These are phyloP conservation scores for Mortierella sp. DNA, from an alignment of 371 early-diverging fungal species.

Conservation along the genomic window DNA sequence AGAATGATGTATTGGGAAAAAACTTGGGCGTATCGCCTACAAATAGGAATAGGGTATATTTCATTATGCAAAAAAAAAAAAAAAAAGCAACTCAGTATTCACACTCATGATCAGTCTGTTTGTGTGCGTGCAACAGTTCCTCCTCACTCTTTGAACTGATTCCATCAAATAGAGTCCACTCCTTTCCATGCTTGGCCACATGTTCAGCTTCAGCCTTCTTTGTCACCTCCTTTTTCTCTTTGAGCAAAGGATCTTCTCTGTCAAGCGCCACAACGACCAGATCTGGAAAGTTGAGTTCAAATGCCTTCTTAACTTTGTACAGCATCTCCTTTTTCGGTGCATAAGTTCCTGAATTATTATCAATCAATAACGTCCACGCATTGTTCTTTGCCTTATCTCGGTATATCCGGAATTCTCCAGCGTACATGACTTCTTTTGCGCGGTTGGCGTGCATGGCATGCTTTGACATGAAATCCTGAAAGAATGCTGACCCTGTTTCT, in stretches of 20 bases:
- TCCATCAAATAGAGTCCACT: conserved; percentile 30
- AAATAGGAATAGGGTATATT: too few relatives aligned
- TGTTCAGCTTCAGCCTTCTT: conserved; percentile 38
- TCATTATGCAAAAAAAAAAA: too few relatives aligned
- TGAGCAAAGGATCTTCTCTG: conserved; percentile 38
- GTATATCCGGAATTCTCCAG: conserved; percentile 52
- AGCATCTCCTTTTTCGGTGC: conserved; percentile 47
- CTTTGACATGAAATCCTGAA: conserved; percentile 57
- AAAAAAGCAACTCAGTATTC: too few relatives aligned
- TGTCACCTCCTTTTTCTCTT: conserved; percentile 44
- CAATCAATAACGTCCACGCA: conserved; percentile 50
- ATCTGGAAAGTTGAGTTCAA: conserved; percentile 46
- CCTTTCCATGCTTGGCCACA: too few relatives aligned
- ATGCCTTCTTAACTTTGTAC: conserved; percentile 31
- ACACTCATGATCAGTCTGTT: not conserved
- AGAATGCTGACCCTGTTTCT: conserved; percentile 54
- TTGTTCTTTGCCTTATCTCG: conserved; percentile 17
- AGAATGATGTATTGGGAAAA: conserved; percentile 6
- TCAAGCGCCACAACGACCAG: conserved; percentile 39
- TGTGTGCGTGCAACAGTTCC: not conserved
- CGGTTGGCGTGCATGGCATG: conserved; percentile 57
- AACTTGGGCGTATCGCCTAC: too few relatives aligned
- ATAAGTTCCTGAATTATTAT: conserved; percentile 56
- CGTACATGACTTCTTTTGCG: conserved; percentile 41
- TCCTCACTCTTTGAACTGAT: conserved; percentile 16